A percentile compares a stretch with the other conserved stretches of the same genome.
phyloP scores from a whole-genome alignment of 2,329 filamentous ascomycete genomes.

The Ceratocystis cacaofunesta region DNA sequence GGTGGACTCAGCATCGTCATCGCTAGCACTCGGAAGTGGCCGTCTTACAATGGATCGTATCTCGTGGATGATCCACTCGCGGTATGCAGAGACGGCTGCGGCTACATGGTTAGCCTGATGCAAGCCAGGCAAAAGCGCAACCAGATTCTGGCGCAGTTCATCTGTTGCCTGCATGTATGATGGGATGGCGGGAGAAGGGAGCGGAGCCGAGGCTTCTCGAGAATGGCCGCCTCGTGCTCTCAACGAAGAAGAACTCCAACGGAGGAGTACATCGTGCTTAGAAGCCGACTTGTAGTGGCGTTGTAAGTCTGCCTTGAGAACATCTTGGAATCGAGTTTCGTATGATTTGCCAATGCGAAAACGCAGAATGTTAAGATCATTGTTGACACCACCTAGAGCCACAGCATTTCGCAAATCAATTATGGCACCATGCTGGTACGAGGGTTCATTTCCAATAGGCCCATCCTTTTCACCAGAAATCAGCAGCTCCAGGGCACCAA shows the following conservation, averaged over 20 bases:
- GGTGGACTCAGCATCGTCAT: conserved; percentile 85
- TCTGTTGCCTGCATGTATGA: conserved; percentile 63
- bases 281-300: conserved; percentile 65
- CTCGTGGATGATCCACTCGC: conserved; percentile 71
- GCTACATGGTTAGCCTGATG: conserved; percentile 66
- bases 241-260: conserved; percentile 69
- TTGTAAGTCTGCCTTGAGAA: conserved; percentile 64
- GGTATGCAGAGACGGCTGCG: conserved; percentile 67
- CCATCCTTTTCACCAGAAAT: conserved; percentile 54
- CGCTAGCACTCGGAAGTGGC: conserved; percentile 78
- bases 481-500: conserved; percentile 64
- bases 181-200: conserved; percentile 44
- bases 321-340: conserved; percentile 62
- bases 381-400: conserved; percentile 39
- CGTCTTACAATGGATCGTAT: conserved; percentile 72
- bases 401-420: conserved; percentile 10
- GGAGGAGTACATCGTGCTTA: conserved; percentile 56
- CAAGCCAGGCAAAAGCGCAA: conserved; percentile 61
- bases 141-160: conserved; percentile 53
- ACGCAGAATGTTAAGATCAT: conserved; percentile 61
- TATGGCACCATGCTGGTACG: conserved; percentile 39
- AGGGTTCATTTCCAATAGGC: conserved; percentile 27
- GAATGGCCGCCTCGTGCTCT: conserved; percentile 53
- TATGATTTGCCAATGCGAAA: conserved; percentile 76
- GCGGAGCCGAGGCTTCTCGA: conserved; percentile 34